Evolutionary conservation across 495 filamentous ascomycete genomes (phyloP), one percentile per base, ranked within the genome.

Genomic region (Xylaria cubensis): DNA sequence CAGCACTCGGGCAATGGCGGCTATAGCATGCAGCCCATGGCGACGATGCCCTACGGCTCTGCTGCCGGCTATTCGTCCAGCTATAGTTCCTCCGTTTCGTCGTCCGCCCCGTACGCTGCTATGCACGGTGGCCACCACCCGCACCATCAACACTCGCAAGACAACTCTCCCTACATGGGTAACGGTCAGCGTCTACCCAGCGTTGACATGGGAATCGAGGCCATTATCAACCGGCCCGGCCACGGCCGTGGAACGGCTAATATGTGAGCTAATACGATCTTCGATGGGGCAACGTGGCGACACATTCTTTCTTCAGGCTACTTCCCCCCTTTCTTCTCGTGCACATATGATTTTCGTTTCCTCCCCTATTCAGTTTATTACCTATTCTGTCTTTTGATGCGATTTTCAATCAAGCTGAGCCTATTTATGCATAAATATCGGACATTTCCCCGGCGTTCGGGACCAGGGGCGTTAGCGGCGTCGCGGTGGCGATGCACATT

Each of bases 181-280:
- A 81, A 84, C 63, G 80, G 80, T 58, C 80, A 80, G 73, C 76
- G 86, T 12, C 79, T 87, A n/a, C 84, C 86, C 0, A 86, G 84
- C 67, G 84, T 86, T 63, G 85, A 89, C 77, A 88, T 88, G 85
- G 86, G 85, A 39, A 89, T 89, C 76, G 85, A 84, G 70, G 80
- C 84, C 36, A 86, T 89, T 67, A 85, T 88, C 63, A 87, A 87
- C 76, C 81, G 86, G 15, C 78, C 84, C 73, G 53, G 76, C 21
- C 74, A 78, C 74, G 62, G 58, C 63, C 69, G 59, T 51, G 74
- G 75, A 19, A 62, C 53, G 26, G 62, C 67, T 26, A 29, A 59
- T 67, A 79, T 78, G 58, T 61, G 19, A 61, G 4, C 44, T 70
- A 61, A 55, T 53, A 21, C 4, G 24, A 21, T 12, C 15, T 36